phyloP scores from a whole-genome alignment of 768 basidiomycete species.

The Lactifluus echinatus region DNA sequence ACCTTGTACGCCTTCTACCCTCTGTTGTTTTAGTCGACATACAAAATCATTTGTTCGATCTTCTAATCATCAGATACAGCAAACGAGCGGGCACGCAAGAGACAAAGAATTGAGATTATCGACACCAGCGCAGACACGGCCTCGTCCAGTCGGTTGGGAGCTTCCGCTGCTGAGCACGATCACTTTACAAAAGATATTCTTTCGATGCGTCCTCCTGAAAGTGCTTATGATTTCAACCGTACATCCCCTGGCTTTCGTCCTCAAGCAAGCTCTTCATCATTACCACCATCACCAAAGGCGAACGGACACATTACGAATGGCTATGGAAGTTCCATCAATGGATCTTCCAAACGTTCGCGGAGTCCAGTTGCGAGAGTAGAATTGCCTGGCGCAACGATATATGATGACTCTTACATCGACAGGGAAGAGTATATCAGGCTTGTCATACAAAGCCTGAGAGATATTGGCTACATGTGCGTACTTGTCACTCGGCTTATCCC shows the following conservation, averaged over 20 bases:
- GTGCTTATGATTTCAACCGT: constrained; percentile 16
- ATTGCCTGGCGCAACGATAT: constrained; percentile 65
- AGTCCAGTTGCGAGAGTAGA: constrained; percentile 48
- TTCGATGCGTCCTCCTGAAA: constrained; percentile 19
- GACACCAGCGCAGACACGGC: constrained; percentile 29
- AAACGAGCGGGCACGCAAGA: constrained; percentile 44
- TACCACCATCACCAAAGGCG: constrained; percentile 13
- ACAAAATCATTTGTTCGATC: background rate
- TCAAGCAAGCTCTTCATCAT: constrained; percentile 13
- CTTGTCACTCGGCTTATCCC: background rate
- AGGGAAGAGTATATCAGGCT: constrained; percentile 88
- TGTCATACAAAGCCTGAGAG: constrained; percentile 80
- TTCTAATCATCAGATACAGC: constrained; percentile 11
- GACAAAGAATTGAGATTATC: constrained; percentile 51
- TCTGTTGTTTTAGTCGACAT: background rate
- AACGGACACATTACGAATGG: constrained; percentile 23
- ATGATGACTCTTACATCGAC: constrained; percentile 70
- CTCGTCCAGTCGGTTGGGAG: constrained; percentile 27
- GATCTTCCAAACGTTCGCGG: constrained; percentile 41
- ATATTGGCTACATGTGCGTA: constrained; percentile 61
- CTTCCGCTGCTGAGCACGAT: constrained; percentile 20
- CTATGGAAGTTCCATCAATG: constrained; percentile 33
- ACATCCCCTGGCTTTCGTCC: constrained; percentile 10
- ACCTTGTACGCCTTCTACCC: constrained; percentile 7
- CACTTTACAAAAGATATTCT: constrained; percentile 17